These are phyloP conservation scores for Xerophyta viscosa DNA, from an alignment of 106 monocot genomes.

Conservation along the genomic window DNA sequence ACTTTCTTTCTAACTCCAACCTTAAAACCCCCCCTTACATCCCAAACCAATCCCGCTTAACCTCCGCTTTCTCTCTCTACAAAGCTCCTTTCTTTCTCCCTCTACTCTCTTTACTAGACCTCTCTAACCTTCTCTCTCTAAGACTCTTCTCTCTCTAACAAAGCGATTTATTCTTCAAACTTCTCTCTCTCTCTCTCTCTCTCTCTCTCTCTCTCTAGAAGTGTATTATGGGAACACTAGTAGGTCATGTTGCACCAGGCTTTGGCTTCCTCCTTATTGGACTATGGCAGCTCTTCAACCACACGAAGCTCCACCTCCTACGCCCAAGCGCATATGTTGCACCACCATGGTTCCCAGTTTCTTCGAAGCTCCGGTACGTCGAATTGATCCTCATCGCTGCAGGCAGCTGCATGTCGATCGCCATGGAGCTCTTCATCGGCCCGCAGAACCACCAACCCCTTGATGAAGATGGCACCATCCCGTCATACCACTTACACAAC, in stretches of 20 bases:
- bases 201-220: no score
- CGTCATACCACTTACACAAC: conserved; percentile 84
- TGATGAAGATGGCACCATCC: conserved; percentile 72
- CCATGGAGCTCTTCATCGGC: conserved; percentile 89
- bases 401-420: conserved; percentile 45
- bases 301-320: conserved; percentile 44
- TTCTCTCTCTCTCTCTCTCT: no score
- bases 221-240: conserved; percentile 61
- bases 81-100: no score
- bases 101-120: no score
- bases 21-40: no score
- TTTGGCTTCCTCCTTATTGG: conserved; percentile 71
- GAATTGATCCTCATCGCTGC: conserved; percentile 50
- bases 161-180: no score
- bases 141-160: no score
- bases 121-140: no score
- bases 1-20: no score
- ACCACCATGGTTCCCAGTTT: conserved; percentile 64
- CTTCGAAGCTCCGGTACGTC: conserved; percentile 16
- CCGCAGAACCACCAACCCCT: conserved; percentile 60
- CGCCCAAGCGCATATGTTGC: conserved; percentile 39
- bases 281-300: conserved; percentile 70
- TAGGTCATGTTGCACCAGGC: conserved; percentile 76
- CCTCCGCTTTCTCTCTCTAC: no score
- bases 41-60: no score